These are phyloP conservation scores for Neurospora sp. DNA, from an alignment of 495 filamentous ascomycete species.

Conservation along the genomic window DNA sequence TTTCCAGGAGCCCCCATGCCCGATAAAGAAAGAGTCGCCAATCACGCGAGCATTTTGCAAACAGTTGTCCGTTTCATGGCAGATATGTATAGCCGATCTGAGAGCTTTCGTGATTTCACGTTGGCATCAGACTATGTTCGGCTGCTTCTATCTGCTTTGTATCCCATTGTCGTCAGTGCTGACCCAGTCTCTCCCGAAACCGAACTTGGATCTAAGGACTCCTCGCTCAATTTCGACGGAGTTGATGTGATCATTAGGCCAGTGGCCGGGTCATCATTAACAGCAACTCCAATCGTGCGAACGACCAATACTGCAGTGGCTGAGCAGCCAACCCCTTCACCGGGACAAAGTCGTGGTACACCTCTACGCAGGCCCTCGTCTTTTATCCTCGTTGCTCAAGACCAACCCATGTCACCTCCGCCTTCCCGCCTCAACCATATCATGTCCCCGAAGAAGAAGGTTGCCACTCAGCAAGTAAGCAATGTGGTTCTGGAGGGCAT, in stretches of 20 bases:
- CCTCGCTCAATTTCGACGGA: constrained; percentile 72
- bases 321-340: constrained; percentile 26
- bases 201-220: constrained; percentile 71
- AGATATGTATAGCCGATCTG: constrained; percentile 63
- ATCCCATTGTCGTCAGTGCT: constrained; percentile 74
- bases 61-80: constrained; percentile 70
- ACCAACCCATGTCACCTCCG: constrained; percentile 41
- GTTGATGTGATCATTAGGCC: constrained; percentile 74
- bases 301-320: constrained; percentile 52
- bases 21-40: constrained; percentile 37
- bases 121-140: constrained; percentile 66
- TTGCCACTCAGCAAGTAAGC: constrained; percentile 41
- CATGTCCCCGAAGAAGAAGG: constrained; percentile 45
- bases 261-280: constrained; percentile 43
- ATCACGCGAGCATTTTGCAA: constrained; percentile 50
- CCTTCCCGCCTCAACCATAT: constrained; percentile 52
- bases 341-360: constrained; percentile 37
- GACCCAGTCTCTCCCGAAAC: constrained; percentile 71
- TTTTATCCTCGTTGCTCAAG: constrained; percentile 75
- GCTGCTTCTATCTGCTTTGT: constrained; percentile 65
- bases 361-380: constrained; percentile 69
- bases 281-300: constrained; percentile 54
- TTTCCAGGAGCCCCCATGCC: constrained; percentile 21
- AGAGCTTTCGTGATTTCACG: constrained; percentile 70
- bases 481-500: constrained; percentile 66